Evolutionary conservation across 768 basidiomycete species (phyloP).

Genomic region (Butyriboletus loyo): DNA sequence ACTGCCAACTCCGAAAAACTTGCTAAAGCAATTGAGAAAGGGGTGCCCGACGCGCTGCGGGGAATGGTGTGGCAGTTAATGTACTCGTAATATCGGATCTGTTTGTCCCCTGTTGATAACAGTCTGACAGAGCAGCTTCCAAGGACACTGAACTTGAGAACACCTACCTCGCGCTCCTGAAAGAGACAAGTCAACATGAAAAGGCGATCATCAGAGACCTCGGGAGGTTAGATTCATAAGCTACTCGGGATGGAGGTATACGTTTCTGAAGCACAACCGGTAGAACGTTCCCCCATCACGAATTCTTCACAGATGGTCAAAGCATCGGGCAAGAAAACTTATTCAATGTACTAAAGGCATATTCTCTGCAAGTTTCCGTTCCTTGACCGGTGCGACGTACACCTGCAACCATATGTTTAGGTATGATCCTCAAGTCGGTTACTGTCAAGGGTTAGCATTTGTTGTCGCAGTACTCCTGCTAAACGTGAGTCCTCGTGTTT

Average conservation of each 20-base stretch:
- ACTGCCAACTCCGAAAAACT: constrained; percentile 72
- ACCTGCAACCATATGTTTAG: constrained; percentile 35
- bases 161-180: constrained; percentile 77
- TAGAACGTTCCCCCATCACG: constrained; percentile 95
- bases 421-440: constrained; percentile 91
- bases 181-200: constrained; percentile 83
- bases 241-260: neutral
- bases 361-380: constrained; percentile 67
- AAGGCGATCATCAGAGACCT: constrained; percentile 93
- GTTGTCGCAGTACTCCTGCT: constrained; percentile 90
- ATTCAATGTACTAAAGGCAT: constrained; percentile 97
- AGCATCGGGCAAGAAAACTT: constrained; percentile 97
- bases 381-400: neutral
- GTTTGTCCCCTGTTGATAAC: constrained; percentile 10
- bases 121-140: constrained; percentile 72
- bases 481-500: constrained; percentile 57
- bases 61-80: constrained; percentile 98
- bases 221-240: constrained; percentile 52
- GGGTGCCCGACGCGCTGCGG: constrained; percentile 82
- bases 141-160: constrained; percentile 86
- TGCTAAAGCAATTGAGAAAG: constrained; percentile 86
- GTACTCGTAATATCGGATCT: constrained; percentile 39
- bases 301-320: constrained; percentile 91
- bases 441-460: constrained; percentile 96
- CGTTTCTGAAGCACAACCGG: constrained; percentile 9